A percentile compares a stretch with the other conserved stretches of the same genome.
phyloP scores from a whole-genome alignment of 352 stramenopile species.

The Phytophthora ramorum region DNA sequence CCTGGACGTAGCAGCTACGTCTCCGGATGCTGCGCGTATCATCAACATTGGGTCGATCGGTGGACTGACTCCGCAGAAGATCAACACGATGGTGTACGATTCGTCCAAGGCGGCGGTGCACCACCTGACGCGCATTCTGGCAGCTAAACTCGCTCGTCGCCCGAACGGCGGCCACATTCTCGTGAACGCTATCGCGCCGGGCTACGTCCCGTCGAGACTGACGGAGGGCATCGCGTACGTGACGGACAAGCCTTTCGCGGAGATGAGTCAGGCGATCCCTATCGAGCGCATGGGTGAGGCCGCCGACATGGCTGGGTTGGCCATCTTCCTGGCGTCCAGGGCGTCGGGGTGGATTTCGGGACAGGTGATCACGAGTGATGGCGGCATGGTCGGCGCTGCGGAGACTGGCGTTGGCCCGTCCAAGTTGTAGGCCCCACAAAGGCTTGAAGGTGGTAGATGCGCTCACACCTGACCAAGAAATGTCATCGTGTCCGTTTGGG shows the following conservation, averaged over 20 bases:
- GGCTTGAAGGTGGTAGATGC: too few species aligned
- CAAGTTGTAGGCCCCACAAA: slow-evolving; percentile 9
- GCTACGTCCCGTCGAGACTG: slow-evolving; percentile 93
- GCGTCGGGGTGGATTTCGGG: slow-evolving; percentile 94
- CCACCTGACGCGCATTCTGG: slow-evolving; percentile 93
- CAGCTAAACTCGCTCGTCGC: slow-evolving; percentile 88
- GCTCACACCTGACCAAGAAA: too few species aligned
- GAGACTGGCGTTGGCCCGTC: slow-evolving; percentile 51
- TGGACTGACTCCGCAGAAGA: slow-evolving; percentile 85
- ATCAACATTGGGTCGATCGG: slow-evolving; percentile 83
- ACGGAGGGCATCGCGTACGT: slow-evolving; percentile 72
- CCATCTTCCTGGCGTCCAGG: slow-evolving; percentile 91
- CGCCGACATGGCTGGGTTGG: slow-evolving; percentile 94
- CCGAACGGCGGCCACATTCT: slow-evolving; percentile 90
- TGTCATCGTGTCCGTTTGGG: too few species aligned
- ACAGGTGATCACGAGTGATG: slow-evolving; percentile 92
- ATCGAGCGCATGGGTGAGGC: slow-evolving; percentile 83
- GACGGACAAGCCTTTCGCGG: slow-evolving; percentile 52
- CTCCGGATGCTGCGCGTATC: slow-evolving; percentile 55
- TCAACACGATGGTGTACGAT: slow-evolving; percentile 95
- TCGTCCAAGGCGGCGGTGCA: slow-evolving; percentile 95
- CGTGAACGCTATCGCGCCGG: slow-evolving; percentile 95
- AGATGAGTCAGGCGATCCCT: slow-evolving; percentile 79
- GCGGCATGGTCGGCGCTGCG: slow-evolving; percentile 69
- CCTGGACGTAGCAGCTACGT: slow-evolving; percentile 72